Percentiles rank a stretch among this genome's conserved stretches.
These are phyloP conservation scores for Arthroderma uncinatum DNA, from an alignment of 2,329 filamentous ascomycete genomes.

Conservation along the genomic window DNA sequence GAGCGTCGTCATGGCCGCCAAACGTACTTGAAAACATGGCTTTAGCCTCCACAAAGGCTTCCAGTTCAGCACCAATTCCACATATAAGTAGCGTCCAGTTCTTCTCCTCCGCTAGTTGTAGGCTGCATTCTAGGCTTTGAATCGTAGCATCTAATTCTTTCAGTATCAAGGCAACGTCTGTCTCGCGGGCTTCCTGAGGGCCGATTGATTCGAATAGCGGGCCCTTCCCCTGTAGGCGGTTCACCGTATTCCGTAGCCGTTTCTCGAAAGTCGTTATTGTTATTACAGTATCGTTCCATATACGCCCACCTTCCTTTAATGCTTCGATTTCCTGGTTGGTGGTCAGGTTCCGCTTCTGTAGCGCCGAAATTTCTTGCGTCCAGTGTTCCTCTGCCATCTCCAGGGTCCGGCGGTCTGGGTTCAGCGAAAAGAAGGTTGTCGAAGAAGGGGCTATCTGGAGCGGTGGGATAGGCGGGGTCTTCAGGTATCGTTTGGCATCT, in stretches of 20 bases:
- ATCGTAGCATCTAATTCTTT: conserved; percentile 39
- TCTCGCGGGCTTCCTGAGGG: not conserved
- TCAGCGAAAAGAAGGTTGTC: conserved; percentile 41
- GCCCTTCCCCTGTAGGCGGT: conserved; percentile 15
- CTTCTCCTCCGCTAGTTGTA: conserved; percentile 41
- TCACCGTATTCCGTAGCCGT: conserved; percentile 32
- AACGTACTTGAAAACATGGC: conserved; percentile 28
- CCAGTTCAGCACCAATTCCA: conserved; percentile 51
- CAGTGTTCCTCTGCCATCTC: conserved; percentile 50
- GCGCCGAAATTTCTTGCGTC: conserved; percentile 37
- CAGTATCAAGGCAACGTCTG: conserved; percentile 24
- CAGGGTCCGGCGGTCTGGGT: conserved; percentile 47
- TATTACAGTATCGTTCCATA: conserved; percentile 47
- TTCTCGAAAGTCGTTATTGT: conserved; percentile 45
- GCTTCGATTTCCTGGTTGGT: conserved; percentile 46
- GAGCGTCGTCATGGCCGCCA: conserved; percentile 13
- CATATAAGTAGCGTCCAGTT: conserved; percentile 52
- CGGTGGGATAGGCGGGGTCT: conserved; percentile 35
- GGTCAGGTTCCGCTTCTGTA: conserved; percentile 35
- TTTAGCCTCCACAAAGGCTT: conserved; percentile 39
- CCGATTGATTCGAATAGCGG: not conserved
- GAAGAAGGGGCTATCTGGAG: conserved; percentile 20
- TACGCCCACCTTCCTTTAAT: conserved; percentile 45
- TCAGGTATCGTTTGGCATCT: conserved; percentile 44
- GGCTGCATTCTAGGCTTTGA: conserved; percentile 37